Percentiles rank a stretch among this genome's conserved stretches.
Evolutionary conservation across 2,329 filamentous ascomycete genomes (phyloP).

Genomic region (Coniochaeta ligniaria): DNA sequence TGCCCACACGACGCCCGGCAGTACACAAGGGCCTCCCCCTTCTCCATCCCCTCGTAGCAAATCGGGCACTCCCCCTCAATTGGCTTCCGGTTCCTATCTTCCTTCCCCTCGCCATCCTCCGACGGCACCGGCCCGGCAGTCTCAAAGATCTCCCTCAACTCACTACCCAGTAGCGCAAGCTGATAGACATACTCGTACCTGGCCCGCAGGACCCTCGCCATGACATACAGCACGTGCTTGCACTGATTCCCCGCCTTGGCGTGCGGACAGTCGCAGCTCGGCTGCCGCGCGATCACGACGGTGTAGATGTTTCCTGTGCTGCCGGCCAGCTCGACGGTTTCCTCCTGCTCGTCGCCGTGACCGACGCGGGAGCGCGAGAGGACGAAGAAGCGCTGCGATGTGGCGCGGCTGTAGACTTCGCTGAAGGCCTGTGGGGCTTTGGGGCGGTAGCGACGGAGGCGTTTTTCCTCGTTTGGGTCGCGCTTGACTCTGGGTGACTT

Average conservation of each 20-base stretch:
- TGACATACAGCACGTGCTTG: slow-evolving; percentile 58
- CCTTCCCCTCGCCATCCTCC: slow-evolving; percentile 6
- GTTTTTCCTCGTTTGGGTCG: slow-evolving; percentile 21
- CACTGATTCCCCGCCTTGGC: slow-evolving; percentile 47
- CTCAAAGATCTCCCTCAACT: slow-evolving; percentile 52
- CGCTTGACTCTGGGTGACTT: neutral
- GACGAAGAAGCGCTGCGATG: slow-evolving; percentile 34
- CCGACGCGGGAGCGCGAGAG: slow-evolving; percentile 30
- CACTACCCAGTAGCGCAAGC: slow-evolving; percentile 49
- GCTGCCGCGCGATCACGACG: slow-evolving; percentile 42
- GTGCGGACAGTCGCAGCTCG: slow-evolving; percentile 50
- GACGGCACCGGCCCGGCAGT: slow-evolving; percentile 42
- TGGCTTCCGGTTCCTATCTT: slow-evolving; percentile 36
- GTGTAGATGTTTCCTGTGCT: slow-evolving; percentile 61
- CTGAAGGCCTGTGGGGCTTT: slow-evolving; percentile 13
- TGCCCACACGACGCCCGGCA: slow-evolving; percentile 45
- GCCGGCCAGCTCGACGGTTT: slow-evolving; percentile 52
- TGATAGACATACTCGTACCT: slow-evolving; percentile 52
- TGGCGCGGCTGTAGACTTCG: slow-evolving; percentile 14
- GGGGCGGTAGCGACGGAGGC: slow-evolving; percentile 21
- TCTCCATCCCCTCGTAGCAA: slow-evolving; percentile 43
- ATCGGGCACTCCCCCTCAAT: slow-evolving; percentile 50
- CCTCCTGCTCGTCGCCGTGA: slow-evolving; percentile 31
- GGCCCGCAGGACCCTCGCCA: slow-evolving; percentile 52
- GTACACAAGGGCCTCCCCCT: slow-evolving; percentile 35